Evolutionary conservation across 495 filamentous ascomycete genomes (phyloP).

Genomic region (Hypoxylon fragiforme): DNA sequence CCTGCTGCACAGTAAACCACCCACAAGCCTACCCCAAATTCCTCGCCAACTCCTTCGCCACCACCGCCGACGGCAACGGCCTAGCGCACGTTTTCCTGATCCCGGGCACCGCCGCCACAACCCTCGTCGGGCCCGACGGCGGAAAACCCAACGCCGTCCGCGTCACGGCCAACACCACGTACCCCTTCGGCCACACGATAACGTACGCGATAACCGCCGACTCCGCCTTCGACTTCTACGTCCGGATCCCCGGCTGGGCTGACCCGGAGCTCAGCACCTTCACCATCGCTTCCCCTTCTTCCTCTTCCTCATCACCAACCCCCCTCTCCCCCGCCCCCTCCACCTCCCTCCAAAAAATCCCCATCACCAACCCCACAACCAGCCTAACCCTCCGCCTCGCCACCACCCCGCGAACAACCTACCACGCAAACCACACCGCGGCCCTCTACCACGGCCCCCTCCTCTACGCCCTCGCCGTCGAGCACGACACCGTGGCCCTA

Average conservation of each 20-base stretch:
- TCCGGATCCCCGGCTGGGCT: constrained; percentile 56
- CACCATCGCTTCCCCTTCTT: neutral
- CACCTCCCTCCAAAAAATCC: constrained; percentile 39
- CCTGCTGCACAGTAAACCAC: constrained; percentile 67
- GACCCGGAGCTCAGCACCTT: neutral
- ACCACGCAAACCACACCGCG: constrained; percentile 57
- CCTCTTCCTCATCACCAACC: constrained; percentile 25
- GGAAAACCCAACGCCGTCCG: constrained; percentile 20
- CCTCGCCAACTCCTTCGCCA: constrained; percentile 41
- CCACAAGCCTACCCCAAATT: constrained; percentile 65
- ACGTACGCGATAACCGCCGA: constrained; percentile 51
- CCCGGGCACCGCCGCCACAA: constrained; percentile 39
- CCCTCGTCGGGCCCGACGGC: constrained; percentile 21
- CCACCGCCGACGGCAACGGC: constrained; percentile 40
- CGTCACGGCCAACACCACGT: constrained; percentile 46
- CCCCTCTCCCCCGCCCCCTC: constrained; percentile 1
- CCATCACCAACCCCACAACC: constrained; percentile 38
- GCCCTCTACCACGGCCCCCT: constrained; percentile 60
- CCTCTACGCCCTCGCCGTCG: constrained; percentile 57
- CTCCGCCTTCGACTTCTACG: constrained; percentile 51
- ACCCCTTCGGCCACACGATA: constrained; percentile 56
- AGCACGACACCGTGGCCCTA: constrained; percentile 22
- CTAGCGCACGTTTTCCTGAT: constrained; percentile 50
- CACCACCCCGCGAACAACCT: constrained; percentile 37
- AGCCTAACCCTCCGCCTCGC: constrained; percentile 37